Conservation (phyloP, 306 rosid genomes). For the Vigna nakashimae region DNA sequence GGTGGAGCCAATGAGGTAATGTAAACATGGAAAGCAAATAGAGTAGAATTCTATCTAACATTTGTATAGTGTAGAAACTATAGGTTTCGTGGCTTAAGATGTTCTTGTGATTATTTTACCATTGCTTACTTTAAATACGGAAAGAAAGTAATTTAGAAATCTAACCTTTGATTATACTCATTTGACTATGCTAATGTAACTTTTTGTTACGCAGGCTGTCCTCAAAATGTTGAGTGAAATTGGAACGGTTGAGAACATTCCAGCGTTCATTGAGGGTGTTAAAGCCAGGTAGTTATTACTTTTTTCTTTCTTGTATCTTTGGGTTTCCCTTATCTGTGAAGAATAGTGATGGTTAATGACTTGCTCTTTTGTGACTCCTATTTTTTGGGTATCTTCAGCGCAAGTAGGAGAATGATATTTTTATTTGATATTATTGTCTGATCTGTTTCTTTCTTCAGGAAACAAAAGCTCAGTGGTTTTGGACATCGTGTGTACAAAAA, state of each 20-base stretch:
- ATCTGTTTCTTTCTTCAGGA: constrained; percentile 55
- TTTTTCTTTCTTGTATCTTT: background rate
- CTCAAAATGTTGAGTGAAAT: constrained; percentile 89
- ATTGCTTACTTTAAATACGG: background rate
- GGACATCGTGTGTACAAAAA: constrained; percentile 95
- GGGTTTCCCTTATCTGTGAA: background rate
- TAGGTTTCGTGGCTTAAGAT: background rate
- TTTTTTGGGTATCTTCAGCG: constrained; percentile 12
- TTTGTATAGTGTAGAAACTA: too few species aligned
- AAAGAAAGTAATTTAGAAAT: background rate
- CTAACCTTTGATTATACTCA: background rate
- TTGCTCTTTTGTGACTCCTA: constrained; percentile 20
- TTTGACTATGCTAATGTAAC: constrained; percentile 26
- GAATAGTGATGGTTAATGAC: constrained; percentile 3
- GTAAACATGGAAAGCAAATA: background rate
- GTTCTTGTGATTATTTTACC: background rate
- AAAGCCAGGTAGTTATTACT: constrained; percentile 66
- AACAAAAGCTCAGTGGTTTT: constrained; percentile 93
- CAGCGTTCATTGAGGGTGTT: constrained; percentile 89
- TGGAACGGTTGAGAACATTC: constrained; percentile 85
- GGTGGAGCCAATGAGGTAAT: constrained; percentile 94
- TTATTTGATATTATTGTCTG: constrained; percentile 15
- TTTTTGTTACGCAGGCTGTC: constrained; percentile 66
- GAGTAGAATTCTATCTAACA: too few species aligned
- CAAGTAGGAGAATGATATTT: background rate